Base-by-base conservation (phyloP, 139 green algal species). In the Marvania coccoides region DNA sequence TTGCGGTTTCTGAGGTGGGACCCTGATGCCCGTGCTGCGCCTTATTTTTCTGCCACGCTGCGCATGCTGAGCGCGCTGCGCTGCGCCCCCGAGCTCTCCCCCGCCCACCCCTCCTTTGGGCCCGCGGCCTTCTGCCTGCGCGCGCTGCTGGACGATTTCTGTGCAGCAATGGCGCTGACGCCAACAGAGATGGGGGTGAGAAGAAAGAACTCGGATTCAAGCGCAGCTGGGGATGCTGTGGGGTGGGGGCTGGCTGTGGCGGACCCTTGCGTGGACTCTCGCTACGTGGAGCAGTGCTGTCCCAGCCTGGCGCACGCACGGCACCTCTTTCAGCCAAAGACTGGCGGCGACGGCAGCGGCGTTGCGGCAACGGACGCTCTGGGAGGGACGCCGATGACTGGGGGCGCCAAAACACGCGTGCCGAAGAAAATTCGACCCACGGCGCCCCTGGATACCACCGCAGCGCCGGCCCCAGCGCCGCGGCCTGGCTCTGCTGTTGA, bases 201-300 rank as follows among this genome's bases (percentile, higher is more conserved):
- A 46, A 46, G 38, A 46, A 46, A 46, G 38, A 46, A 46, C 38
- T 46, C 38, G 8, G 38, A 10, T 46, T 46, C n/a, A n/a, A n/a
- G n/a, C n/a, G n/a, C n/a, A n/a, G n/a, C n/a, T n/a, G n/a, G n/a
- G n/a, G n/a, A n/a, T n/a, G n/a, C n/a, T n/a, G n/a, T n/a, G n/a
- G n/a, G n/a, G n/a, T n/a, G n/a, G n/a, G 10, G 23, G 19, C 34
- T 79, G 45, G 39, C 59, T 24, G 63, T 57, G 0, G 63, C 56
- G 19, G 79, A 83, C 13, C 67, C 45, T 23, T 39, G 67, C 2
- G 37, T 88, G n/a, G 76, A 85, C 36, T 9, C 42, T 0, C 67
- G 79, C 12, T 68, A 75, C 42, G 8, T 86, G 34, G 64, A 85
- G 62, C 70, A 83, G 28, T 86, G 78, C 72, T 87, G 79, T 71